Evolutionary conservation across 345 rosid genomes (phyloP).

Genomic region (Corchorus olitorius): DNA sequence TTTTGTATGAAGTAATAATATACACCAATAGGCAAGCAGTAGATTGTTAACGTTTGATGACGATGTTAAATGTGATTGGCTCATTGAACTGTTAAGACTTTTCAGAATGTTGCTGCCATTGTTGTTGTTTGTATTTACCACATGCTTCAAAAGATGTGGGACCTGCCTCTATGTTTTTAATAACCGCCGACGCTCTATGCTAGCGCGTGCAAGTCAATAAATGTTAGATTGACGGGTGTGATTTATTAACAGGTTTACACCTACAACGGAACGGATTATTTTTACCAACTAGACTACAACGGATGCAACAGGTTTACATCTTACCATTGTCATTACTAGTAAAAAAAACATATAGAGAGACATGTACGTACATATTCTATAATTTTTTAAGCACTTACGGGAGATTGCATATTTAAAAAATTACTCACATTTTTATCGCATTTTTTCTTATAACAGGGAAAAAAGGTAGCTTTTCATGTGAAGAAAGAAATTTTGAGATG

Average conservation of each 20-base stretch:
- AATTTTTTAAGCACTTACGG: too few species aligned
- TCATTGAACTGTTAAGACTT: conserved; percentile 3
- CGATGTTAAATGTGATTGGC: conserved; percentile 1
- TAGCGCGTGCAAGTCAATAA: background rate
- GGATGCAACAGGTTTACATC: background rate
- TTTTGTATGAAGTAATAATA: background rate
- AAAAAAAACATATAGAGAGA: too few species aligned
- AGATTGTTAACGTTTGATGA: conserved; percentile 23
- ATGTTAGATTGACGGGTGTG: background rate
- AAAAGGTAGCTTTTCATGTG: too few species aligned
- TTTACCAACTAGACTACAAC: too few species aligned
- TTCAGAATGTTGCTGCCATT: background rate
- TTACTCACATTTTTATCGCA: background rate
- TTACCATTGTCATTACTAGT: too few species aligned
- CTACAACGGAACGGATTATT: too few species aligned
- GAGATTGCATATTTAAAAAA: background rate
- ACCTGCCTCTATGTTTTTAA: background rate
- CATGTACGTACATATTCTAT: too few species aligned
- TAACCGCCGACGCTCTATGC: background rate
- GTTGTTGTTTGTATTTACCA: background rate
- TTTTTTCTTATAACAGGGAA: background rate
- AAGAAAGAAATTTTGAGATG: too few species aligned
- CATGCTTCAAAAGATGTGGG: conserved; percentile 2
- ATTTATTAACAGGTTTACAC: background rate
- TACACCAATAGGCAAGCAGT: background rate